Evolutionary conservation across 306 rosid species (phyloP), one percentile per base, ranked within the genome.

Genomic region (Lathyrus oleraceus): DNA sequence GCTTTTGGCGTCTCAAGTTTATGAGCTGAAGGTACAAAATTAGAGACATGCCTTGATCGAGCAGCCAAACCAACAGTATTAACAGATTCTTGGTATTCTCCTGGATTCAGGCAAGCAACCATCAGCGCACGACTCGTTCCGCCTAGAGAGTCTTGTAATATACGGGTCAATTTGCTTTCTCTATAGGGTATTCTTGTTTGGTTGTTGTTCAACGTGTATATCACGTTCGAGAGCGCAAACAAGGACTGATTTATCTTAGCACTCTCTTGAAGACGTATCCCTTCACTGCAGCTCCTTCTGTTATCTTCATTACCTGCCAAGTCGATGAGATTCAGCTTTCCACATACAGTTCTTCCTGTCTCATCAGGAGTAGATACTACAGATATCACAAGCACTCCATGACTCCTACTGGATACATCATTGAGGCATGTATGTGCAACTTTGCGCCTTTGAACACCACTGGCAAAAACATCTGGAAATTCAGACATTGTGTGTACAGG

Each of bases 71-170:
- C 86, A 72, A 94, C 92, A 1, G 98, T 94, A 72, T 91, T 89
- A 69, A 94, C 96, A 65, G 96, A 87, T 81, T 94, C 97, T 80
- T 84, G 96, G 80, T 90, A 94, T 76, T 87, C 97, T 76, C 95
- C 96, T 45, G 97, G 97, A 79, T 88, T 94, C 96, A 94, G 76
- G 80, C 99, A 94, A 75, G 99, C 94, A 61, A 94, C 84, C 97
- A 94, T 94, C 77, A 90, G 39, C 36, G 98, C 88, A 38, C 70
- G 95, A 8, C 95, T 90, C 68, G 79, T 78, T 67, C 99, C 99
- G 10, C 99, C 97, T 4, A 94, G 87, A 56, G 97, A 94, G 72
- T 90, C 97, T 61, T 91, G 97, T 78, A 91, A 81, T 78, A 94
- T 94, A 6, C 99, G 92, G 59, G 99, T 94, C 84, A 94, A 83